These are phyloP conservation scores for Multifurca ochricompacta DNA, from an alignment of 768 basidiomycete genomes.

Conservation along the genomic window DNA sequence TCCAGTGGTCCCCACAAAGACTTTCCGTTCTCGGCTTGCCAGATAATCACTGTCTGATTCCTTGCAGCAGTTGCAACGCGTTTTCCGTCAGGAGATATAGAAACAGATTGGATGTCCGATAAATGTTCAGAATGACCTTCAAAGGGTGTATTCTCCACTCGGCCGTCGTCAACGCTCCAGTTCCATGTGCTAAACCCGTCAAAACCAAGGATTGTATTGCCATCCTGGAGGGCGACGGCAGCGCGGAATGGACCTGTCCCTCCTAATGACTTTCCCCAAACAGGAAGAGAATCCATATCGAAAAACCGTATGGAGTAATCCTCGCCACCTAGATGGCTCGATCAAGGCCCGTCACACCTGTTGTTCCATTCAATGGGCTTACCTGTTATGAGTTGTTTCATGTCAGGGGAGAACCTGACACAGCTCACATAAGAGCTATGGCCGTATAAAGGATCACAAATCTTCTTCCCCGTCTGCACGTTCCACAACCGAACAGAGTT, in stretches of 20 bases:
- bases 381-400: conserved; percentile 13
- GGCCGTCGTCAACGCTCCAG: background rate
- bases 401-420: conserved; percentile 18
- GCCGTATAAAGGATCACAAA: conserved; percentile 9
- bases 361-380: background rate
- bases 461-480: conserved; percentile 5
- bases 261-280: background rate
- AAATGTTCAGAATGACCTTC: conserved; percentile 1
- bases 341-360: background rate
- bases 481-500: conserved; percentile 10
- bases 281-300: conserved; percentile 12
- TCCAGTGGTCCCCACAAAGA: conserved; percentile 11
- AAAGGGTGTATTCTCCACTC: background rate
- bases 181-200: background rate
- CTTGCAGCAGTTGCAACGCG: conserved; percentile 6
- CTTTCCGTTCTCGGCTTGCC: conserved; percentile 14
- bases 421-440: conserved; percentile 4
- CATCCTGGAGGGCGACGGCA: background rate
- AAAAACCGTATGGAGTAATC: conserved; percentile 8
- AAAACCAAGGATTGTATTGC: background rate
- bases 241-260: conserved; percentile 4
- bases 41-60: conserved; percentile 6
- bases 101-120: conserved; percentile 2
- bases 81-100: conserved; percentile 14
- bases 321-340: background rate